Percentiles rank a stretch among this genome's conserved stretches.
Conservation (phyloP, 2,329 filamentous ascomycete genomes). For the Cladorrhinum sp. region DNA sequence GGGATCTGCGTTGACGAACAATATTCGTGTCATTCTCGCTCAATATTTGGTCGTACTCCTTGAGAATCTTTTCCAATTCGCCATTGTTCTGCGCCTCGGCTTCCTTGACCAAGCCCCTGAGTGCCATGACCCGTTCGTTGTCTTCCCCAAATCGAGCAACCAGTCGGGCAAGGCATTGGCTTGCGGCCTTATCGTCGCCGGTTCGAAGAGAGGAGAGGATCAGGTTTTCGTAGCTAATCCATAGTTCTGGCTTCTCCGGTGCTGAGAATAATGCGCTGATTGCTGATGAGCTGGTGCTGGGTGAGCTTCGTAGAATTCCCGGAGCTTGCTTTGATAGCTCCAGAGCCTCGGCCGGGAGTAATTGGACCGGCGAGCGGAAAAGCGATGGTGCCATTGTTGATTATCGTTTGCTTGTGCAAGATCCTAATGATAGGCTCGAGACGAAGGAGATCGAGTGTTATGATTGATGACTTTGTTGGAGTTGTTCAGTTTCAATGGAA, state of each 20-base stretch:
- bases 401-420: neutral
- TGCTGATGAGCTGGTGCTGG: slow-evolving; percentile 52
- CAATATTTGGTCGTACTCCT: slow-evolving; percentile 75
- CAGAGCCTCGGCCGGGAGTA: slow-evolving; percentile 55
- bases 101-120: slow-evolving; percentile 81
- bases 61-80: slow-evolving; percentile 67
- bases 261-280: slow-evolving; percentile 52
- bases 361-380: slow-evolving; percentile 54
- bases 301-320: slow-evolving; percentile 50
- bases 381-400: slow-evolving; percentile 50
- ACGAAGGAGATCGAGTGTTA: neutral
- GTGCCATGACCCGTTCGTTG: slow-evolving; percentile 83
- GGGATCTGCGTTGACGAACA: slow-evolving; percentile 49
- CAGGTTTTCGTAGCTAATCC: slow-evolving; percentile 84
- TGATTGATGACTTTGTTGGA: slow-evolving; percentile 2
- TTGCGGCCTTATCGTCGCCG: slow-evolving; percentile 76
- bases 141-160: slow-evolving; percentile 74
- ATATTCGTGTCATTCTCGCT: slow-evolving; percentile 74
- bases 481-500: neutral
- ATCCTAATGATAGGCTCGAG: neutral
- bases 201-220: slow-evolving; percentile 80
- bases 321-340: slow-evolving; percentile 61
- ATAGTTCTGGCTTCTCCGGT: slow-evolving; percentile 73
- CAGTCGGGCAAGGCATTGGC: slow-evolving; percentile 70
- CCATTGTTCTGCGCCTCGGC: slow-evolving; percentile 66